These are phyloP conservation scores for Sclerotinia spermophila DNA, from an alignment of 2,329 filamentous ascomycete species.

Conservation along the genomic window DNA sequence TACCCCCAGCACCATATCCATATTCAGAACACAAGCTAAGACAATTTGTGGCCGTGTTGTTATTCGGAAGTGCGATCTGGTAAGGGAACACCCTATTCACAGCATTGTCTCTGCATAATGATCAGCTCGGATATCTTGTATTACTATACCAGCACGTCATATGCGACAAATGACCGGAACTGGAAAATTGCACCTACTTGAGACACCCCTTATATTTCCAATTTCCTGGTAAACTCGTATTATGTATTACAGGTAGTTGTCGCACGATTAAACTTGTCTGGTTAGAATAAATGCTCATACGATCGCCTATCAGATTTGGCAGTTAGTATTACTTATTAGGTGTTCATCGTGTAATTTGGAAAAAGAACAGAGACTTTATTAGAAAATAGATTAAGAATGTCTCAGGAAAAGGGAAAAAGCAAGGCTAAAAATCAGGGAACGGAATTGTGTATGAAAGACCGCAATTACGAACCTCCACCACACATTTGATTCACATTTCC, in stretches of 20 bases:
- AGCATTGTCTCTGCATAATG: constrained; percentile 18
- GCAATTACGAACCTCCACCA: neutral
- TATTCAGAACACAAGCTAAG: constrained; percentile 29
- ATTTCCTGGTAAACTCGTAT: constrained; percentile 24
- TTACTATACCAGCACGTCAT: constrained; percentile 3
- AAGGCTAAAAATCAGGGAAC: neutral
- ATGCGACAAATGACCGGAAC: neutral
- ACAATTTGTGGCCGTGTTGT: constrained; percentile 27
- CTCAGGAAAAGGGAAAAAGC: too few species aligned
- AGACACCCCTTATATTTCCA: constrained; percentile 30
- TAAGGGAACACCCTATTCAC: constrained; percentile 28
- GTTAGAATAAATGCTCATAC: constrained; percentile 31
- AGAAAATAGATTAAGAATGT: neutral
- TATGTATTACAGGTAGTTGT: constrained; percentile 23
- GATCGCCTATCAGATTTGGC: constrained; percentile 19
- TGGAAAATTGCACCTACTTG: constrained; percentile 30
- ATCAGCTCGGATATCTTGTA: constrained; percentile 1
- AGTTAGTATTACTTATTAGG: neutral
- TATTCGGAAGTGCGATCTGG: constrained; percentile 22
- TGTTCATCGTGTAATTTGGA: neutral
- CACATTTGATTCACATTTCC: constrained; percentile 30
- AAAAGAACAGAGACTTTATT: neutral
- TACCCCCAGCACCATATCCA: constrained; percentile 32
- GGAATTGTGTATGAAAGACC: neutral
- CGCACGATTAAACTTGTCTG: constrained; percentile 21